Conservation (phyloP, 2,329 filamentous ascomycete genomes). For the Thielaviopsis euricoi region DNA sequence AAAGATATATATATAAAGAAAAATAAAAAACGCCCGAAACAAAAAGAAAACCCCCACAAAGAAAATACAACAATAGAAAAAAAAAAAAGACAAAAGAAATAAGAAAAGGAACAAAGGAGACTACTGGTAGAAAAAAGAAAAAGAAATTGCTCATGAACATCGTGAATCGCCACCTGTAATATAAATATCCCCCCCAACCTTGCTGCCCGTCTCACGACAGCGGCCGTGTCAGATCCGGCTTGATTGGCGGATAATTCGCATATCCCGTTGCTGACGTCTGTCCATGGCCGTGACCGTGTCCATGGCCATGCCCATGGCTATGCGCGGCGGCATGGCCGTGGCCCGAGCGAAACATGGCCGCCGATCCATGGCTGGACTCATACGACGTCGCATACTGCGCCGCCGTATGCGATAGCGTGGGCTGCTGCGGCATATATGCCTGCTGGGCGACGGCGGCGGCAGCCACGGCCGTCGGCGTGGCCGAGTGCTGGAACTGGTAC, state of each 20-base stretch:
- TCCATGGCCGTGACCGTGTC: not conserved
- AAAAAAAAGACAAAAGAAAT: no score
- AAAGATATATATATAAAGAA: no score
- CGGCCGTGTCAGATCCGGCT: not conserved
- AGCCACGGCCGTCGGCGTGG: not conserved
- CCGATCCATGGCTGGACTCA: not conserved
- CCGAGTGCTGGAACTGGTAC: not conserved
- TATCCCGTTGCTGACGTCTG: not conserved
- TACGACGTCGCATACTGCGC: not conserved
- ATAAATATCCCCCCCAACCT: not conserved
- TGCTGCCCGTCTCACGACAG: not conserved
- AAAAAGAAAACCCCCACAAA: no score
- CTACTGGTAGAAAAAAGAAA: no score
- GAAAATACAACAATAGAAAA: not conserved
- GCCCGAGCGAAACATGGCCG: not conserved
- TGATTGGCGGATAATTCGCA: not conserved
- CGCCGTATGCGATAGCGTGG: no score
- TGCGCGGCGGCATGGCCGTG: not conserved
- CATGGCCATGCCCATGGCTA: not conserved
- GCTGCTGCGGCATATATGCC: not conserved
- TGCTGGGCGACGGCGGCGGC: not conserved
- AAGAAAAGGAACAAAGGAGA: not conserved
- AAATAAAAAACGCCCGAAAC: no score
- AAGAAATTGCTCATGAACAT: conserved; percentile 17
- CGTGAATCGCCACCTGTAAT: not conserved